Base-by-base conservation (phyloP, 371 early-diverging fungal genomes). In the Mucor sp. region DNA sequence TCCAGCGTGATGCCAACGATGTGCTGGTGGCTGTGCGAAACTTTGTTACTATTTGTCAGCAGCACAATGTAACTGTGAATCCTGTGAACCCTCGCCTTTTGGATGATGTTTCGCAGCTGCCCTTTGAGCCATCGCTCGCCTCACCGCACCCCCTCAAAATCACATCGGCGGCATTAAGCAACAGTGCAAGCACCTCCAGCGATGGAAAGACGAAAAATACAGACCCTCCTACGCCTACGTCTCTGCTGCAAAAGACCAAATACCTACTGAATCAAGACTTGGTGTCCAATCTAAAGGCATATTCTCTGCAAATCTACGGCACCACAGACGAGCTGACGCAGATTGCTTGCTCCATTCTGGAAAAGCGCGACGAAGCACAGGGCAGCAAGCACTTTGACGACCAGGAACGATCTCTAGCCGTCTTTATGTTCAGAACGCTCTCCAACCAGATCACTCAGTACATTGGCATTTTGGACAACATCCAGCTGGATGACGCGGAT, bases 1-100 rank as follows among this genome's bases (percentile, higher is more conserved):
- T 78, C 1, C 74, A 74, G 62, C 69, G 68, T n/a, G 76, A 78
- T 56, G 78, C 78, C 3, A 74, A 71, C 27, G 93, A 92, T 60
- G 88, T 95, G 7, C 77, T 94, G 53, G 78, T 87, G 5, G 86
- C 92, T 1, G 91, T 93, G 2, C 84, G 91, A 37, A 84, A 87
- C 35, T 96, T 95, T 74, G 89, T 93, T 7, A 83, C 79, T 6
- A 86, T 87, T 1, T 94, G 94, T 1, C 89, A 93, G 67, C 87
- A 87, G 15, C 81, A 76, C 4, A 87, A 90, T 33, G 81, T 96
- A 11, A 67, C 67, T 3, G 75, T 89, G 12, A 80, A 81, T 37
- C 74, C 75, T 35, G 77, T 86, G 8, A 84, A 77, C 39, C 81
- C 82, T 44, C 57, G 65, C 15, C 60, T 78, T 12, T 35, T 77